phyloP scores from a whole-genome alignment of 1,284 basidiomycete genomes.

The Moesziomyces aphidis region DNA sequence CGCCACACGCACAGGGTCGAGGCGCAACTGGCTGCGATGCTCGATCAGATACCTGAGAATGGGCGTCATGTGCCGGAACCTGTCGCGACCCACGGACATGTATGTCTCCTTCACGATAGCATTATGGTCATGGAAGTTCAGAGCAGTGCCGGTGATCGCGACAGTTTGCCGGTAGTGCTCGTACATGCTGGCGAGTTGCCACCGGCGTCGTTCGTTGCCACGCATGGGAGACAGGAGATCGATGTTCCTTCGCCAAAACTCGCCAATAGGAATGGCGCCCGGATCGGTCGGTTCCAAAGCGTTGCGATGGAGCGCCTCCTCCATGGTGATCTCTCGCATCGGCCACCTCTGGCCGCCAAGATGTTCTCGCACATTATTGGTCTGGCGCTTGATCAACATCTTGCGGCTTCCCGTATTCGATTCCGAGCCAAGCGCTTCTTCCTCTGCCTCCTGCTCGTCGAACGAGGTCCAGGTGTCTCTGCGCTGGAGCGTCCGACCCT shows the following conservation, averaged over 20 bases:
- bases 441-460: neutral
- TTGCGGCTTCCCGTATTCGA: neutral
- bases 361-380: neutral
- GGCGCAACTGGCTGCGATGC: neutral
- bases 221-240: neutral
- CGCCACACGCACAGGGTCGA: neutral
- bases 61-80: constrained; percentile 8
- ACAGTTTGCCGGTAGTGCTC: neutral
- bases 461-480: neutral
- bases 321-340: neutral
- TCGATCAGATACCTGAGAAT: constrained; percentile 9
- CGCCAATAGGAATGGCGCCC: neutral
- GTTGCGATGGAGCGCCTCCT: neutral
- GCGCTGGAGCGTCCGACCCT: no score
- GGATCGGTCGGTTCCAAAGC: neutral
- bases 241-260: neutral
- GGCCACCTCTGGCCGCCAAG: neutral
- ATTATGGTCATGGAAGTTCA: neutral
- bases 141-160: neutral
- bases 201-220: neutral
- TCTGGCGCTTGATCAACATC: neutral
- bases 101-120: neutral
- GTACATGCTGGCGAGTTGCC: neutral
- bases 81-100: constrained; percentile 6
- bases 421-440: neutral